Conservation (phyloP, 352 stramenopile species). For the Globisporangium mamillatum region DNA sequence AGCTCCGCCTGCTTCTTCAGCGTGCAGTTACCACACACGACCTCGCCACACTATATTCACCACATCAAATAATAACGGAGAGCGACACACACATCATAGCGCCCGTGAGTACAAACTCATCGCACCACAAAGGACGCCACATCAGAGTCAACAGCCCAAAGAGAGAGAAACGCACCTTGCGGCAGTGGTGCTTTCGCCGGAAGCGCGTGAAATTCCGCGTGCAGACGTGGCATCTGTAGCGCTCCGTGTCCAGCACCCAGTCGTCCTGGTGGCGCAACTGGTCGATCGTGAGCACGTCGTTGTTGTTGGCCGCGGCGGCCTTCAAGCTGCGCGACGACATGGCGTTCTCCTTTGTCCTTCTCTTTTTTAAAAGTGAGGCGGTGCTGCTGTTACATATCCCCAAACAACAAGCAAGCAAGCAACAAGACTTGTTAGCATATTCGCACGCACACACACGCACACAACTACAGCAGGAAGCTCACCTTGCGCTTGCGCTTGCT, state of each 20-base stretch:
- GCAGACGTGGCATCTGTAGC: slow-evolving; percentile 86
- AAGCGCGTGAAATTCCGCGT: slow-evolving; percentile 88
- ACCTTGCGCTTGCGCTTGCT: neutral
- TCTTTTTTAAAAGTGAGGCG: slow-evolving; percentile 1
- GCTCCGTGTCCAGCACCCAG: slow-evolving; percentile 86
- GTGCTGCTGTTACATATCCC: neutral
- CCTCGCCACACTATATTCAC: slow-evolving; percentile 67
- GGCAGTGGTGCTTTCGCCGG: slow-evolving; percentile 87
- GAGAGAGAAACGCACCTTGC: slow-evolving; percentile 51
- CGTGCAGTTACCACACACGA: slow-evolving; percentile 86
- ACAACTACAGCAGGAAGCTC: neutral
- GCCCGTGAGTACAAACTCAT: too few relatives aligned
- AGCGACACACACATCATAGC: neutral
- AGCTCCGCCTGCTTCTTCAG: slow-evolving; percentile 87
- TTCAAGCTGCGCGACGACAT: slow-evolving; percentile 80
- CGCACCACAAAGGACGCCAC: neutral
- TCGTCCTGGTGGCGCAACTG: slow-evolving; percentile 86
- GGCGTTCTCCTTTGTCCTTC: neutral
- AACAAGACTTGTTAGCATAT: neutral
- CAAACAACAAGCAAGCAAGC: neutral
- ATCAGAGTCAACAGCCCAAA: neutral
- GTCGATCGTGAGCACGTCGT: slow-evolving; percentile 87
- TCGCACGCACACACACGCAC: neutral
- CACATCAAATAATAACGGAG: neutral
- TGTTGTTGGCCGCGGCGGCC: slow-evolving; percentile 65